phyloP scores from a whole-genome alignment of 345 rosid species.

The Cardiospermum halicacabum region DNA sequence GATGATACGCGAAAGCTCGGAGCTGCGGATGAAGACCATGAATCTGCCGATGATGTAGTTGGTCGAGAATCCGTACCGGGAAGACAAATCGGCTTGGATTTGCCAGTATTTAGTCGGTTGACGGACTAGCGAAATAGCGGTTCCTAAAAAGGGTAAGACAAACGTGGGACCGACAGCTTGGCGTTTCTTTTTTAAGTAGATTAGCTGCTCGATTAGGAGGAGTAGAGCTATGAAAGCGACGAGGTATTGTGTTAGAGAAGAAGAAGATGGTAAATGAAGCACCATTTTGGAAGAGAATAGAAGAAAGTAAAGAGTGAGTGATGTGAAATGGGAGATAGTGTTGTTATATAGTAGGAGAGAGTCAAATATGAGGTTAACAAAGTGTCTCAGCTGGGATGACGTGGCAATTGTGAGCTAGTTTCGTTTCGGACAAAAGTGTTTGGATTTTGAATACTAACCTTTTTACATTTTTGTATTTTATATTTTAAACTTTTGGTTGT shows the following conservation, averaged over 20 bases:
- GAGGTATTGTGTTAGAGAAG: slow-evolving; percentile 24
- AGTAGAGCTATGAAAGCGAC: slow-evolving; percentile 30
- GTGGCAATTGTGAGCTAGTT: too few species aligned
- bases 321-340: neutral
- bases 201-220: slow-evolving; percentile 47
- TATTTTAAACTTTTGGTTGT: too few species aligned
- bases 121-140: slow-evolving; percentile 43
- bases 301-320: neutral
- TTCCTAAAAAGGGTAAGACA: slow-evolving; percentile 64
- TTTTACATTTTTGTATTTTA: too few species aligned
- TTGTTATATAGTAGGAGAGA: too few species aligned
- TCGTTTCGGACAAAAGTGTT: too few species aligned
- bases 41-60: slow-evolving; percentile 69
- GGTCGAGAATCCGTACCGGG: slow-evolving; percentile 47
- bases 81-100: slow-evolving; percentile 35
- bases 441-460: too few species aligned
- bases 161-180: slow-evolving; percentile 53
- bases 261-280: neutral
- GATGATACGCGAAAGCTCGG: slow-evolving; percentile 63
- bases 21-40: slow-evolving; percentile 52
- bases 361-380: too few species aligned
- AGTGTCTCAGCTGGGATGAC: too few species aligned
- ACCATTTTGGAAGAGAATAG: neutral
- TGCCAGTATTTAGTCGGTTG: slow-evolving; percentile 78
- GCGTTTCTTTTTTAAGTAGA: slow-evolving; percentile 54